These are phyloP conservation scores for Amoeboaphelidium protococcarum DNA, from an alignment of 371 early-diverging fungal species.

Conservation along the genomic window DNA sequence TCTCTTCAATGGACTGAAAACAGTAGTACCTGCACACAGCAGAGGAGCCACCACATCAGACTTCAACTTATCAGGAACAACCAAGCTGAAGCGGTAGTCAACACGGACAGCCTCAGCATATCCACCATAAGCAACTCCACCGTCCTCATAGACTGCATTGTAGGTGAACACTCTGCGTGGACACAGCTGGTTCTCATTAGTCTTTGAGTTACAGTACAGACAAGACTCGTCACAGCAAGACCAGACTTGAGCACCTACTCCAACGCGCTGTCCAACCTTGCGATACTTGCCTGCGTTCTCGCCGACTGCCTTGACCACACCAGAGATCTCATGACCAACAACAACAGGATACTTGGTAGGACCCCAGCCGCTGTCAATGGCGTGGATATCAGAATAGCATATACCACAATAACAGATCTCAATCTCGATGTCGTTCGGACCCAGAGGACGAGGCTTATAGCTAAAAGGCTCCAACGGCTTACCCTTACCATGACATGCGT, in stretches of 20 bases:
- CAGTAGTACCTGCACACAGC: slow-evolving; percentile 42
- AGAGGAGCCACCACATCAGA: slow-evolving; percentile 24
- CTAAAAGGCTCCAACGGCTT: slow-evolving; percentile 2
- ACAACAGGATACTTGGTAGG: slow-evolving; percentile 33
- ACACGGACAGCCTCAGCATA: slow-evolving; percentile 37
- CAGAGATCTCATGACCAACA: slow-evolving; percentile 52
- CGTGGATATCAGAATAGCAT: slow-evolving; percentile 20
- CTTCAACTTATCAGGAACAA: slow-evolving; percentile 25
- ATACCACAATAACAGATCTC: slow-evolving; percentile 25
- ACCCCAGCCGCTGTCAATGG: slow-evolving; percentile 24
- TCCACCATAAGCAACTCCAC: slow-evolving; percentile 29
- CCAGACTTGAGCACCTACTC: slow-evolving; percentile 11
- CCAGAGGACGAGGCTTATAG: slow-evolving; percentile 19
- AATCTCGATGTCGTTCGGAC: slow-evolving; percentile 24
- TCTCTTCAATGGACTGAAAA: slow-evolving; percentile 25
- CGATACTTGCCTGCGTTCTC: too few species aligned
- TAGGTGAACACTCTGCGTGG: slow-evolving; percentile 11
- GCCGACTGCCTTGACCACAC: slow-evolving; percentile 11
- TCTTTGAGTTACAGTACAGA: slow-evolving; percentile 6
- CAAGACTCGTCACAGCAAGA: slow-evolving; percentile 6
- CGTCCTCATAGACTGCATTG: slow-evolving; percentile 30
- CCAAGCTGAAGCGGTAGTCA: slow-evolving; percentile 22
- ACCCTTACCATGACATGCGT: slow-evolving; percentile 2
- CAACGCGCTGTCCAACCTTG: slow-evolving; percentile 45
- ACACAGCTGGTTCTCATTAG: slow-evolving; percentile 7